Conservation (phyloP, 2,329 filamentous ascomycete species). For the Sordariomycetes sp. region DNA sequence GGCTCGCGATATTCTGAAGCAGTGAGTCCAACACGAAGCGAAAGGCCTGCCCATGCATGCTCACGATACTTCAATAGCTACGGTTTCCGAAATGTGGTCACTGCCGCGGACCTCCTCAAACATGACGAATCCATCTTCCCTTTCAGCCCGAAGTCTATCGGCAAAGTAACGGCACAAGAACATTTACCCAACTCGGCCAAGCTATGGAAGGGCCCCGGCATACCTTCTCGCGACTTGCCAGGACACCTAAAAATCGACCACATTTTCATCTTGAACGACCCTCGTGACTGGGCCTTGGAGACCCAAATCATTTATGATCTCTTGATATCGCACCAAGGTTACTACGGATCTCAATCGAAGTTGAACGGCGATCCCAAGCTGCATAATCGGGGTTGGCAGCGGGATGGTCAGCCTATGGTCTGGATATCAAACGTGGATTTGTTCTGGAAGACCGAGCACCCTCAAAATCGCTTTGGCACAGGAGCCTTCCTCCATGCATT, state of each 20-base stretch:
- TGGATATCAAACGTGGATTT: slow-evolving; percentile 90
- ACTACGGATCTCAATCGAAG: slow-evolving; percentile 68
- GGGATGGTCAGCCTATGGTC: slow-evolving; percentile 68
- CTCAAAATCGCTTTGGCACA: slow-evolving; percentile 79
- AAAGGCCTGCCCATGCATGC: slow-evolving; percentile 9
- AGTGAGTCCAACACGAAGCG: slow-evolving; percentile 25
- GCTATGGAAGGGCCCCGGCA: neutral
- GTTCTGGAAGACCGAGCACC: slow-evolving; percentile 79
- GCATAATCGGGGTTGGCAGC: slow-evolving; percentile 70
- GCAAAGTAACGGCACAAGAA: neutral
- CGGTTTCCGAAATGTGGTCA: slow-evolving; percentile 76
- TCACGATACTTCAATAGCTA: slow-evolving; percentile 35
- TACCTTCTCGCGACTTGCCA: neutral
- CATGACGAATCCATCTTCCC: slow-evolving; percentile 73
- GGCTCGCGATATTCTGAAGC: slow-evolving; percentile 65
- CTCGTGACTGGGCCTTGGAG: slow-evolving; percentile 91
- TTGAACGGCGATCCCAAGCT: slow-evolving; percentile 59
- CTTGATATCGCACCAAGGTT: slow-evolving; percentile 67
- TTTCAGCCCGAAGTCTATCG: slow-evolving; percentile 44
- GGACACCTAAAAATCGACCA: slow-evolving; percentile 68
- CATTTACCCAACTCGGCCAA: neutral
- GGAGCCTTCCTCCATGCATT: slow-evolving; percentile 82
- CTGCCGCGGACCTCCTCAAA: slow-evolving; percentile 72
- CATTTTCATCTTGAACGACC: slow-evolving; percentile 91
- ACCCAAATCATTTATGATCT: slow-evolving; percentile 77